A percentile compares a stretch with the other conserved stretches of the same genome.
These are phyloP conservation scores for Naganishia vaughanmartiniae DNA, from an alignment of 768 basidiomycete genomes.

Conservation along the genomic window DNA sequence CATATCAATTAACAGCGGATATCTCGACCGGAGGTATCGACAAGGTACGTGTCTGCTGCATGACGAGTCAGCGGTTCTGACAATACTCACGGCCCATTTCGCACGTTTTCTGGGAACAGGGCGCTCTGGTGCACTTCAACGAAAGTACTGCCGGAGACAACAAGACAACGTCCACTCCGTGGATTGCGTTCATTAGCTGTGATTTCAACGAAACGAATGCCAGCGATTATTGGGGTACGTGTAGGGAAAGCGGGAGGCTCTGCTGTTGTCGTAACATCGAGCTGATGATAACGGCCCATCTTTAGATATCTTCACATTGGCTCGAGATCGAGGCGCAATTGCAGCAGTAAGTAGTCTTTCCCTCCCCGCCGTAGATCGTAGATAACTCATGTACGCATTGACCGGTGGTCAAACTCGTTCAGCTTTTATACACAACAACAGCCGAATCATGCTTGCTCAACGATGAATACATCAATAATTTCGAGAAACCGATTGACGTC, in stretches of 20 bases:
- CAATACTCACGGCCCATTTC: not conserved
- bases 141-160: constrained; percentile 58
- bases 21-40: constrained; percentile 45
- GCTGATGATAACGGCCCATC: not conserved
- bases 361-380: not conserved
- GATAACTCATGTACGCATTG: not conserved
- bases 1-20: constrained; percentile 49
- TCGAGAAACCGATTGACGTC: constrained; percentile 57
- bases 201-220: constrained; percentile 70
- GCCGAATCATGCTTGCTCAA: constrained; percentile 75
- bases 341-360: constrained; percentile 64
- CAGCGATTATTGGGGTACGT: constrained; percentile 45
- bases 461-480: constrained; percentile 64
- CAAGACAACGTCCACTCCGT: constrained; percentile 67
- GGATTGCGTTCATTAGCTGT: constrained; percentile 86
- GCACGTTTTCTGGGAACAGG: constrained; percentile 55
- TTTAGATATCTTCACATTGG: constrained; percentile 72
- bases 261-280: constrained; percentile 1
- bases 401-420: not conserved
- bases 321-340: constrained; percentile 71
- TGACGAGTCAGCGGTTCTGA: not conserved
- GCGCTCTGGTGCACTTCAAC: constrained; percentile 78
- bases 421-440: constrained; percentile 75
- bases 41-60: constrained; percentile 11
- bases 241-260: not conserved